Percentiles rank a stretch among this genome's conserved stretches.
These are phyloP conservation scores for Phytopythium boreale DNA, from an alignment of 352 stramenopile species.

Conservation along the genomic window DNA sequence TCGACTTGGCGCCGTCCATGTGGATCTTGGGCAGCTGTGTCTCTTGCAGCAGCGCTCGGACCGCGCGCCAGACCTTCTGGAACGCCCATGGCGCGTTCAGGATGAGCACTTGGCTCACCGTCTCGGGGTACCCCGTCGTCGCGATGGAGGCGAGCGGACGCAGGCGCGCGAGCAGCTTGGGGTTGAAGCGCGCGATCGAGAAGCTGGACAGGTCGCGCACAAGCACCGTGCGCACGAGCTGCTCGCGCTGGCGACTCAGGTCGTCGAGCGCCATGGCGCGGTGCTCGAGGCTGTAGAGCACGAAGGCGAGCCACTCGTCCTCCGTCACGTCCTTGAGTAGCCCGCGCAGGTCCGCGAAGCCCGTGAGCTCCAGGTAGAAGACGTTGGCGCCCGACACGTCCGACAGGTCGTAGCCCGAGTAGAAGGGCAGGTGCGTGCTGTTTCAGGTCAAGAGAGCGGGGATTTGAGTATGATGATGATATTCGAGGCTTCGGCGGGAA, in stretches of 20 bases:
- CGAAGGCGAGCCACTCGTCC: conserved; percentile 69
- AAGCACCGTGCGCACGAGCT: conserved; percentile 54
- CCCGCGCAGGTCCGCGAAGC: conserved; percentile 55
- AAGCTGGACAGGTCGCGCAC: conserved; percentile 69
- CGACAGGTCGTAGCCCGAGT: conserved; percentile 57
- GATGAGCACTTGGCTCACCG: conserved; percentile 48
- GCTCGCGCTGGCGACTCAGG: conserved; percentile 53
- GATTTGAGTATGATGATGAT: too few species aligned
- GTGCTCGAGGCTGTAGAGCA: conserved; percentile 75
- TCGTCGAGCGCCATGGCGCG: conserved; percentile 61
- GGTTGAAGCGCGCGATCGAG: conserved; percentile 55
- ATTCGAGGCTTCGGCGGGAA: too few species aligned
- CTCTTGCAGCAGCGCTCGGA: conserved; percentile 59
- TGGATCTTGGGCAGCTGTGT: conserved; percentile 85
- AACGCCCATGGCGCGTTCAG: conserved; percentile 72
- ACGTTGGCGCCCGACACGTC: conserved; percentile 37
- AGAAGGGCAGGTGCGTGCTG: conserved; percentile 49
- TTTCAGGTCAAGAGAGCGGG: not conserved
- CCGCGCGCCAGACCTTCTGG: conserved; percentile 59
- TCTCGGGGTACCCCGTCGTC: conserved; percentile 67
- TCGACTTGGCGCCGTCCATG: conserved; percentile 95
- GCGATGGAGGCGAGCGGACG: conserved; percentile 39
- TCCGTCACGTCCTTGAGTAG: conserved; percentile 59
- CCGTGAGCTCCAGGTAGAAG: conserved; percentile 73
- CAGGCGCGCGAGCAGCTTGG: conserved; percentile 46